phyloP scores from a whole-genome alignment of 2,329 filamentous ascomycete genomes.

The Harringtonia aguacate region DNA sequence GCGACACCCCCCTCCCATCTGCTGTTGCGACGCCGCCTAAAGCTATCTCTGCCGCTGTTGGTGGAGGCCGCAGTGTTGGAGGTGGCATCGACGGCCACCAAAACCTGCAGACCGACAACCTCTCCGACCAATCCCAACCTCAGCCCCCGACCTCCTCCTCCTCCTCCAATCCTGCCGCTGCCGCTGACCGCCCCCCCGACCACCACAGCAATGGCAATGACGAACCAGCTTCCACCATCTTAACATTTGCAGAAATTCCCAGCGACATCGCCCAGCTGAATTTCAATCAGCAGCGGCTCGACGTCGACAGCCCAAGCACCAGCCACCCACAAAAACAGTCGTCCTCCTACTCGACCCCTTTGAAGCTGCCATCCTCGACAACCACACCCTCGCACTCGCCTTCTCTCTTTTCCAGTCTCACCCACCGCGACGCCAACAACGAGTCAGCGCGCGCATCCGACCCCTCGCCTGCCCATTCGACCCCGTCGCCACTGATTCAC shows the following conservation, averaged over 20 bases:
- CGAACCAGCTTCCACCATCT: constrained; percentile 9
- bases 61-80: background rate
- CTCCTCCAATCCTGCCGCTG: background rate
- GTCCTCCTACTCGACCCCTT: background rate
- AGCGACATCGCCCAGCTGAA: constrained; percentile 28
- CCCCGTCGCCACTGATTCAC: constrained; percentile 14
- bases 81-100: background rate
- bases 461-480: constrained; percentile 11
- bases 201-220: constrained; percentile 2
- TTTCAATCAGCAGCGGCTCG: constrained; percentile 7
- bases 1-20: background rate
- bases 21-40: constrained; percentile 5
- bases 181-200: background rate
- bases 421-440: constrained; percentile 2
- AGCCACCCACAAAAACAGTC: constrained; percentile 3
- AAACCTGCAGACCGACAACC: background rate
- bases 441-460: background rate
- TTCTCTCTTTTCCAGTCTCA: constrained; percentile 8
- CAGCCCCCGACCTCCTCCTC: background rate
- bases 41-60: too few species aligned
- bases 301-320: constrained; percentile 8
- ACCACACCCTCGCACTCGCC: constrained; percentile 8
- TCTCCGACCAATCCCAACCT: background rate
- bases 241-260: constrained; percentile 31
- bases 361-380: background rate